Conservation (phyloP, 1,284 basidiomycete genomes). For the Sporisorium exsertum region DNA sequence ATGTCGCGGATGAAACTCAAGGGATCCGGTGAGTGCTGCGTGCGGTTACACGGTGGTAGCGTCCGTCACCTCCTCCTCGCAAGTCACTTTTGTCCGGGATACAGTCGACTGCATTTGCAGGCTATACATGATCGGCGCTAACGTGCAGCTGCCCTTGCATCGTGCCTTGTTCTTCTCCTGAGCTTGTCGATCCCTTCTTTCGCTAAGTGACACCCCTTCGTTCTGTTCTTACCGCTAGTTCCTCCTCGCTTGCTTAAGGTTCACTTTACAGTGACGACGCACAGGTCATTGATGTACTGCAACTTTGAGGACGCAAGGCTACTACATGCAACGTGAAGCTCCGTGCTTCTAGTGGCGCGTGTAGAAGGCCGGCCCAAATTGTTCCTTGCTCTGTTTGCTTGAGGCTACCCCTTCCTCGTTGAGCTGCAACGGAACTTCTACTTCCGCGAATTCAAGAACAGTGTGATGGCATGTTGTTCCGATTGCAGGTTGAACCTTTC, state of each 20-base stretch:
- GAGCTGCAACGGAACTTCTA: neutral
- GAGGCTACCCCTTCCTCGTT: neutral
- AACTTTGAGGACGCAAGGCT: neutral
- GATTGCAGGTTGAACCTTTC: neutral
- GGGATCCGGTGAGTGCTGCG: neutral
- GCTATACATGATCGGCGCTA: neutral
- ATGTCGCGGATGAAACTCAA: no score
- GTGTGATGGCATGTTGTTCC: neutral
- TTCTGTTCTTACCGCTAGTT: neutral
- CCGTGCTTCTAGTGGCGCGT: constrained; percentile 1
- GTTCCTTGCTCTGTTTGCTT: neutral
- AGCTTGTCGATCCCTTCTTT: constrained; percentile 1
- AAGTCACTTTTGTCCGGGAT: neutral
- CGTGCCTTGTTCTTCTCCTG: neutral
- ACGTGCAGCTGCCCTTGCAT: constrained; percentile 9
- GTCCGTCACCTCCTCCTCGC: neutral
- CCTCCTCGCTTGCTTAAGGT: neutral
- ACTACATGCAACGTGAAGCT: neutral
- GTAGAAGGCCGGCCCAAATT: neutral
- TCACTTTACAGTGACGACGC: neutral
- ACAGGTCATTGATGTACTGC: neutral
- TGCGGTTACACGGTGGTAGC: no score
- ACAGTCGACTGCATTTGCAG: neutral
- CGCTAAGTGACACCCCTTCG: neutral
- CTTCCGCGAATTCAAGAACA: neutral